phyloP scores from a whole-genome alignment of 306 rosid genomes.

The Acacia confusa region DNA sequence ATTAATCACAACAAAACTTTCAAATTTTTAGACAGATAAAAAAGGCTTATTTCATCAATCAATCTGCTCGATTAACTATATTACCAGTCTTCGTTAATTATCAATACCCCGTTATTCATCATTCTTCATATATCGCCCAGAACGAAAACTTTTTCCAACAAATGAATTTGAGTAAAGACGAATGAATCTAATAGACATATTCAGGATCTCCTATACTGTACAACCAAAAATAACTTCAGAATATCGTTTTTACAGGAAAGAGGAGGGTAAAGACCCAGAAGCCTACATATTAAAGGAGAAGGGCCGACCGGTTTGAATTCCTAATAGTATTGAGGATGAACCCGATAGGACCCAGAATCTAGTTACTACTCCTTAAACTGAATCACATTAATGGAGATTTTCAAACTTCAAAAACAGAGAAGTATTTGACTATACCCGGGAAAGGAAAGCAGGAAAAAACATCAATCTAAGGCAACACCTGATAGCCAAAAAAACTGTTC shows the following conservation, averaged over 20 bases:
- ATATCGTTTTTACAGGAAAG: not conserved
- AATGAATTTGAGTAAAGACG: slow-evolving; percentile 7
- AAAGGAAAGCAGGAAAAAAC: not conserved
- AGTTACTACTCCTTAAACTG: not conserved
- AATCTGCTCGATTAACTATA: not conserved
- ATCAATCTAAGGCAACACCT: not conserved
- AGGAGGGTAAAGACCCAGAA: not conserved
- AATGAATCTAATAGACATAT: not conserved
- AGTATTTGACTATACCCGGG: not conserved
- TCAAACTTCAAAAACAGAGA: too few species aligned
- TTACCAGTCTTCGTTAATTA: not conserved
- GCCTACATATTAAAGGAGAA: not conserved
- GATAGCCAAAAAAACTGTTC: not conserved
- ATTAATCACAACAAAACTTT: not conserved
- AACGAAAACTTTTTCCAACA: not conserved
- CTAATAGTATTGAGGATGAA: not conserved
- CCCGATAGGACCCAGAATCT: not conserved
- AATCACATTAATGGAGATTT: not conserved
- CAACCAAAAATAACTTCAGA: not conserved
- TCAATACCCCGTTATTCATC: not conserved
- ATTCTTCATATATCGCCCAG: not conserved
- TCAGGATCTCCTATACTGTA: not conserved
- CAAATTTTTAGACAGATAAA: not conserved
- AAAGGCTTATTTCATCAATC: not conserved
- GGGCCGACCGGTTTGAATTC: not conserved